These are phyloP conservation scores for Schizochytrium sp. DNA, from an alignment of 108 stramenopile species.

Conservation along the genomic window DNA sequence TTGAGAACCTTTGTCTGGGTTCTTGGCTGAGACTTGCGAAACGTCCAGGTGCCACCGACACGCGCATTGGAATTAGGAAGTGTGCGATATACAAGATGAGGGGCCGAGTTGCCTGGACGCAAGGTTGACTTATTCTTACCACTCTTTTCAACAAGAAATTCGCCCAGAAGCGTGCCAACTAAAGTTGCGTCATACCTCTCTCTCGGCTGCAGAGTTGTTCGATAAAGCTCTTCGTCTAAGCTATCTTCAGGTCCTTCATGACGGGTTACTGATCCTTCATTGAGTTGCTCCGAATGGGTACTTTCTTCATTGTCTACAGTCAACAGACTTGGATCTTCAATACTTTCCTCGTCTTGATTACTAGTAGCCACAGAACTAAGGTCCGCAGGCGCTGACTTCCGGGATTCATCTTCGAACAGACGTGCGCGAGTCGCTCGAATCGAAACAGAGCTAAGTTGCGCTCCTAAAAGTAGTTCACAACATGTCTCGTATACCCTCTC, in stretches of 20 bases:
- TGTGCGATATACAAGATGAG: conserved; percentile 50
- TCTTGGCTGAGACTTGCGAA: conserved; percentile 35
- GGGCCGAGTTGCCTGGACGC: conserved; percentile 34
- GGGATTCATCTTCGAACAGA: neutral
- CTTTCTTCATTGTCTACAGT: no score
- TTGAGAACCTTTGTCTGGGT: neutral
- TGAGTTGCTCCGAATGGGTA: no score
- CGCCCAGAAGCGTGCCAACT: conserved; percentile 20
- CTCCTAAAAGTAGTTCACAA: conserved; percentile 41
- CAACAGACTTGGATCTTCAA: neutral
- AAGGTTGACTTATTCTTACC: neutral
- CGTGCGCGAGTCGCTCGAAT: neutral
- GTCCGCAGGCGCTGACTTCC: neutral
- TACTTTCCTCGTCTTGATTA: neutral
- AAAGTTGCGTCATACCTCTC: neutral
- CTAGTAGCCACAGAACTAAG: neutral
- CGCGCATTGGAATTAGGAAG: conserved; percentile 15
- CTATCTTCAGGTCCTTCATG: neutral
- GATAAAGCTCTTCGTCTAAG: neutral
- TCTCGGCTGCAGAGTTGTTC: conserved; percentile 11
- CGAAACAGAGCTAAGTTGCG: conserved; percentile 35
- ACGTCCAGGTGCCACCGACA: conserved; percentile 40
- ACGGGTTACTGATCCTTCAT: no score
- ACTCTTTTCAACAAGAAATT: neutral
- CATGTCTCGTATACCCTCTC: conserved; percentile 67